A percentile compares a stretch with the other conserved stretches of the same genome.
These are phyloP conservation scores for Colletotrichum magnum DNA, from an alignment of 2,329 filamentous ascomycete species.

Conservation along the genomic window DNA sequence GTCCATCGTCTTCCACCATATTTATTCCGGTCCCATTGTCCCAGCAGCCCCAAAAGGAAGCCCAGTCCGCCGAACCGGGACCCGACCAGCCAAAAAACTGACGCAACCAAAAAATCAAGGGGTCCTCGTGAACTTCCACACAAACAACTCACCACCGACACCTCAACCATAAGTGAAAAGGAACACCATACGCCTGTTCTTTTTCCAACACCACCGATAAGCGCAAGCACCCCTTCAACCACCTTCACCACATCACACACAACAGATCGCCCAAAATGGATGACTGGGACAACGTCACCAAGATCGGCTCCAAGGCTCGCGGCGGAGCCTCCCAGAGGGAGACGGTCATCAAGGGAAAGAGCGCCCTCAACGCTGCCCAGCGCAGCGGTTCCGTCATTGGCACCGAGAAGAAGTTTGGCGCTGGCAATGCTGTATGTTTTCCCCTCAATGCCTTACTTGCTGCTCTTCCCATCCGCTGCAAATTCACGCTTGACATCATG, in stretches of 20 bases:
- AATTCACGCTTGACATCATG: conserved; percentile 34
- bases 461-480: background rate
- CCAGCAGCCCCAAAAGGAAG: conserved; percentile 11
- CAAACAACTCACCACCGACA: conserved; percentile 34
- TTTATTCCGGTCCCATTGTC: conserved; percentile 35
- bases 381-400: conserved; percentile 81
- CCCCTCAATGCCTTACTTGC: background rate
- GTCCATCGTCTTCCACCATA: conserved; percentile 46
- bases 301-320: conserved; percentile 90
- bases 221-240: background rate
- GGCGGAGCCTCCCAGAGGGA: conserved; percentile 79
- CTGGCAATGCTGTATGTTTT: conserved; percentile 82
- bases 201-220: conserved; percentile 9
- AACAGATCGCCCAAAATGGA: conserved; percentile 70
- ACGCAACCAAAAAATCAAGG: conserved; percentile 29
- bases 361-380: conserved; percentile 89
- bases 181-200: conserved; percentile 20
- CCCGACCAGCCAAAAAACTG: conserved; percentile 27
- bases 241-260: conserved; percentile 5
- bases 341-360: conserved; percentile 89
- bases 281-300: conserved; percentile 91
- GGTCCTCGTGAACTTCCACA: conserved; percentile 1
- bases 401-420: conserved; percentile 92
- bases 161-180: conserved; percentile 27
- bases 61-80: conserved; percentile 18